Percentiles rank a stretch among this genome's conserved stretches.
Evolutionary conservation across 371 early-diverging fungal species (phyloP).

Genomic region (Dichotomocladium elegans): DNA sequence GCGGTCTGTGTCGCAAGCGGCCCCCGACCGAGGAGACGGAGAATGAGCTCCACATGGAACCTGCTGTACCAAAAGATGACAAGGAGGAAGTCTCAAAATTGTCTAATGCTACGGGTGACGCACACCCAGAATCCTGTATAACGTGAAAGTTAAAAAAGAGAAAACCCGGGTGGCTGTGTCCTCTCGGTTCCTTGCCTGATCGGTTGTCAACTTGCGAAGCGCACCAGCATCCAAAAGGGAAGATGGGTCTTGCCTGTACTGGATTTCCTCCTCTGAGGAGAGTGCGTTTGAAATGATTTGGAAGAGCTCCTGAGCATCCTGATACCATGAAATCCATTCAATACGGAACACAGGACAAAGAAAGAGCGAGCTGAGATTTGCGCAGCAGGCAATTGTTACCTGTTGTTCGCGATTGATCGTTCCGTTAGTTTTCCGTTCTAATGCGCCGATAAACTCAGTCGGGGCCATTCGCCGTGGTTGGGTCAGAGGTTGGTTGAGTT

Average conservation of each 20-base stretch:
- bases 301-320: conserved; percentile 95
- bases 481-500: conserved; percentile 39
- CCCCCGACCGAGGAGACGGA: conserved; percentile 48
- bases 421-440: conserved; percentile 42
- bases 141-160: not conserved
- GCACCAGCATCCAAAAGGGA: conserved; percentile 38
- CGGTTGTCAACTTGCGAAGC: conserved; percentile 22
- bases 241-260: conserved; percentile 32
- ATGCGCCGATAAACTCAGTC: conserved; percentile 30
- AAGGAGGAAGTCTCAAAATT: conserved; percentile 44
- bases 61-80: conserved; percentile 43
- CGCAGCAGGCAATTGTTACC: conserved; percentile 11
- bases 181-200: conserved; percentile 10
- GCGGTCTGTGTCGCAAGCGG: conserved; percentile 37
- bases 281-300: conserved; percentile 81
- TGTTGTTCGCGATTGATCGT: conserved; percentile 44
- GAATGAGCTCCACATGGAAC: conserved; percentile 53
- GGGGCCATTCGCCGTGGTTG: conserved; percentile 34
- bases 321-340: conserved; percentile 12
- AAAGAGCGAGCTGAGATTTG: not conserved
- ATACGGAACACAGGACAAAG: not conserved
- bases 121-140: conserved; percentile 8
- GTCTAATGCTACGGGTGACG: conserved; percentile 23
- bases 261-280: conserved; percentile 64
- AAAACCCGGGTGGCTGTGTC: not conserved